These are phyloP conservation scores for Wallacemonas sp. DNA, from an alignment of 208 protist species.

Conservation along the genomic window DNA sequence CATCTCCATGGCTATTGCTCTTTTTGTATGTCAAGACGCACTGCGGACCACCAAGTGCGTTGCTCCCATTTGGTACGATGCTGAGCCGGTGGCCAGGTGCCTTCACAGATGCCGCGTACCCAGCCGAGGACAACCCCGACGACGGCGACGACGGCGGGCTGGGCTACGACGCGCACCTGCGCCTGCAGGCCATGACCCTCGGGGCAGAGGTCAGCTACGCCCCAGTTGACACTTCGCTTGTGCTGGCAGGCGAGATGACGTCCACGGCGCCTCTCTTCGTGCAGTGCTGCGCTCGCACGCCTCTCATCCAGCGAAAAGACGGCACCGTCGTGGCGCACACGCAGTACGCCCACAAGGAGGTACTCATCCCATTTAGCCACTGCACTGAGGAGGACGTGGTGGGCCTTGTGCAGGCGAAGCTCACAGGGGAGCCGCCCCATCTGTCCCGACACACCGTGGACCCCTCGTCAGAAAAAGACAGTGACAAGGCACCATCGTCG, in stretches of 20 bases:
- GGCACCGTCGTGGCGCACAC: slow-evolving; percentile 22
- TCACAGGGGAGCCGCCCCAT: background rate
- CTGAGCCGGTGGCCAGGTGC: slow-evolving; percentile 58
- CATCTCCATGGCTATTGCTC: slow-evolving; percentile 81
- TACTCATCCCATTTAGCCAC: slow-evolving; percentile 49
- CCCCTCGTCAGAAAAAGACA: too few relatives aligned
- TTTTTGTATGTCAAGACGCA: slow-evolving; percentile 60
- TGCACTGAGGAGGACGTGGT: slow-evolving; percentile 34
- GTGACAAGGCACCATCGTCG: too few relatives aligned
- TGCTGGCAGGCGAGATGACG: slow-evolving; percentile 74
- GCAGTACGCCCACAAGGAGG: slow-evolving; percentile 27
- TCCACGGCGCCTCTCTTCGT: slow-evolving; percentile 67
- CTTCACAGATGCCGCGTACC: slow-evolving; percentile 40
- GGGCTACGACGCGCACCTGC: slow-evolving; percentile 43
- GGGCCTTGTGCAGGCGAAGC: slow-evolving; percentile 14
- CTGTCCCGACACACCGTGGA: too few relatives aligned
- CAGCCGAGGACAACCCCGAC: background rate
- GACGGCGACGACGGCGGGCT: slow-evolving; percentile 20
- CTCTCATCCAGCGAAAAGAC: slow-evolving; percentile 33
- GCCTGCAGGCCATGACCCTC: slow-evolving; percentile 68
- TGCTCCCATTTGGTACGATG: slow-evolving; percentile 70
- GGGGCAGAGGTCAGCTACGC: slow-evolving; percentile 74
- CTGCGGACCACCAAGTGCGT: slow-evolving; percentile 53
- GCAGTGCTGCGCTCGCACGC: slow-evolving; percentile 57
- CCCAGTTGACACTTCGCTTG: slow-evolving; percentile 59